phyloP scores from a whole-genome alignment of 192 early-diverging fungal genomes.

The Cladochytrium replicatum region DNA sequence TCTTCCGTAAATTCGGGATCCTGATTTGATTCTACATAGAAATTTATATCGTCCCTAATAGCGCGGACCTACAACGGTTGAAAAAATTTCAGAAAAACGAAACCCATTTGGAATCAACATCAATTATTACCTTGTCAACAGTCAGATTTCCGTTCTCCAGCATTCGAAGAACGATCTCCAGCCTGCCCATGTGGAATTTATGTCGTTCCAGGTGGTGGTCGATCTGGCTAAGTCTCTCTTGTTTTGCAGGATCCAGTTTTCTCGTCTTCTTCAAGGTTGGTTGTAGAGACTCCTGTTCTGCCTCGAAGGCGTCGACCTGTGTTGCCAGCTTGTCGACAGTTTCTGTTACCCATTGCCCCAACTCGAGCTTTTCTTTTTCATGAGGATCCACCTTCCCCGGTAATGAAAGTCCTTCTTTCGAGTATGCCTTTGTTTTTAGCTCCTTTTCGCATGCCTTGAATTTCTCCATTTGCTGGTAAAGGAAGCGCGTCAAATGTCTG shows the following conservation, averaged over 20 bases:
- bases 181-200: conserved; percentile 76
- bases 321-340: conserved; percentile 72
- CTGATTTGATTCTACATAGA: conserved; percentile 86
- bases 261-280: conserved; percentile 57
- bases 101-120: neutral
- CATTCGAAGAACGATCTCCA: conserved; percentile 89
- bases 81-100: conserved; percentile 16
- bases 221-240: conserved; percentile 59
- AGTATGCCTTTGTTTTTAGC: conserved; percentile 98
- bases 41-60: conserved; percentile 84
- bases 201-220: conserved; percentile 78
- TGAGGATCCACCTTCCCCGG: conserved; percentile 81
- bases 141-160: conserved; percentile 86
- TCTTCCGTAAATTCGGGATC: conserved; percentile 91
- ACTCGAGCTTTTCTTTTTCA: conserved; percentile 82
- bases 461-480: conserved; percentile 85
- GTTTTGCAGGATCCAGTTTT: conserved; percentile 68
- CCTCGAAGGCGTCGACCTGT: conserved; percentile 90
- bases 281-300: conserved; percentile 69
- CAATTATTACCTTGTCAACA: conserved; percentile 61
- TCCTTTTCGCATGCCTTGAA: conserved; percentile 98
- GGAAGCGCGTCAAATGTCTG: neutral
- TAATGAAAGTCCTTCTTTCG: conserved; percentile 82
- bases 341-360: conserved; percentile 74
- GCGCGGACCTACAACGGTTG: conserved; percentile 43